Percentiles rank a stretch among this genome's conserved stretches.
phyloP scores from a whole-genome alignment of 2,329 filamentous ascomycete genomes.

The Colletotrichum graminicola region DNA sequence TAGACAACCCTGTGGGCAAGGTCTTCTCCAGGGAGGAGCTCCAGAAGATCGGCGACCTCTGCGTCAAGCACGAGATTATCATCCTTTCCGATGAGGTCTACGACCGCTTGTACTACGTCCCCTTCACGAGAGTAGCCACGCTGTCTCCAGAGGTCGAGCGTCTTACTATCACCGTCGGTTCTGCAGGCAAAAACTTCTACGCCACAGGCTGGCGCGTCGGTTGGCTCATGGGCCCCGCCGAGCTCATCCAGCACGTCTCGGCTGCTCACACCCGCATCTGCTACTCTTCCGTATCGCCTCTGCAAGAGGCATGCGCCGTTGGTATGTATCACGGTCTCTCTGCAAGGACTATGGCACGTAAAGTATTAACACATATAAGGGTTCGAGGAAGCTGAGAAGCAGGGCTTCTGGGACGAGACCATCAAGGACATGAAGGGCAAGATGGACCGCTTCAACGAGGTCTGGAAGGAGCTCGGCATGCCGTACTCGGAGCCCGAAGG shows the following conservation, averaged over 20 bases:
- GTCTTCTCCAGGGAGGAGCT: constrained; percentile 90
- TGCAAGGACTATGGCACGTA: background rate
- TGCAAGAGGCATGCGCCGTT: constrained; percentile 94
- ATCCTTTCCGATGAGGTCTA: constrained; percentile 96
- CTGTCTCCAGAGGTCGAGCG: constrained; percentile 90
- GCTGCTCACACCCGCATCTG: constrained; percentile 97
- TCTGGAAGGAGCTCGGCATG: constrained; percentile 80
- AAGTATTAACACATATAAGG: constrained; percentile 52
- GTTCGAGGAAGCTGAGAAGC: constrained; percentile 87
- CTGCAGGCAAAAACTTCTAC: constrained; percentile 98
- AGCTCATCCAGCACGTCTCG: constrained; percentile 91
- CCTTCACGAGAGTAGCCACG: constrained; percentile 92
- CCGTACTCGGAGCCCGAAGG: constrained; percentile 94
- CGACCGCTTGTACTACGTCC: constrained; percentile 93
- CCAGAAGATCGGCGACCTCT: constrained; percentile 85
- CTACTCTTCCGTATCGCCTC: constrained; percentile 91
- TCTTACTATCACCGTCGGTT: constrained; percentile 92
- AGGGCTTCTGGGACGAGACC: constrained; percentile 89
- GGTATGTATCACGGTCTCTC: constrained; percentile 54
- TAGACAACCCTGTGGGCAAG: constrained; percentile 96
- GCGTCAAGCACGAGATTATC: constrained; percentile 92
- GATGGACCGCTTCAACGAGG: constrained; percentile 85
- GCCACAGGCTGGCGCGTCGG: constrained; percentile 96
- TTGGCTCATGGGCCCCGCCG: constrained; percentile 90
- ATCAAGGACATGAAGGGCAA: constrained; percentile 91